Conservation (phyloP, 2,329 filamentous ascomycete species). For the Exophiala mesophila region DNA sequence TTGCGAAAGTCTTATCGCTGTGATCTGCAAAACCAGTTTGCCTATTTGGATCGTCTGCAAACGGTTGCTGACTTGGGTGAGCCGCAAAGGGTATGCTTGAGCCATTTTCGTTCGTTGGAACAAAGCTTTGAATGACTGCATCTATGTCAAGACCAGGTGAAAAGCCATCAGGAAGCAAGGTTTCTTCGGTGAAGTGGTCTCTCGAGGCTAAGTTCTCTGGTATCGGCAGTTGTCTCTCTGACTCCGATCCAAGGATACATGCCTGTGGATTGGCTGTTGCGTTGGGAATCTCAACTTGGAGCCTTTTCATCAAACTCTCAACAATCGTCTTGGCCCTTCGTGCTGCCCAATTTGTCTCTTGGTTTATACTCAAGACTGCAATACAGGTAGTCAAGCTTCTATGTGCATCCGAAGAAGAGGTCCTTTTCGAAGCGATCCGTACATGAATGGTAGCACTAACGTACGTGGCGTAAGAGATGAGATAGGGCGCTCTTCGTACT, state of each 20-base stretch:
- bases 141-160: constrained; percentile 38
- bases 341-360: constrained; percentile 49
- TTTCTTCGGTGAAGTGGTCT: neutral
- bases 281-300: constrained; percentile 33
- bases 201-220: neutral
- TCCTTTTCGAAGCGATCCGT: constrained; percentile 46
- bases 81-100: neutral
- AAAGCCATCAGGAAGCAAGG: constrained; percentile 3
- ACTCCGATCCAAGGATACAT: constrained; percentile 14
- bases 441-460: constrained; percentile 51
- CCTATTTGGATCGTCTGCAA: neutral
- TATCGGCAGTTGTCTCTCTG: constrained; percentile 12
- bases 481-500: constrained; percentile 4
- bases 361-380: constrained; percentile 45
- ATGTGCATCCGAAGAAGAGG: constrained; percentile 38
- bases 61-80: neutral
- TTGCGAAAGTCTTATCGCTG: neutral
- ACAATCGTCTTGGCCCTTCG: constrained; percentile 44
- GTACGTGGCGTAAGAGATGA: constrained; percentile 52
- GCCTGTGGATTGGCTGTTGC: constrained; percentile 3
- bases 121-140: constrained; percentile 41
- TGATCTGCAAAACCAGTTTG: neutral
- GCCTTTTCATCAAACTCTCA: constrained; percentile 42
- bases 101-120: constrained; percentile 16
- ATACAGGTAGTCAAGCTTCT: constrained; percentile 42